phyloP scores from a whole-genome alignment of 768 basidiomycete species.

The Suillus clintonianus region DNA sequence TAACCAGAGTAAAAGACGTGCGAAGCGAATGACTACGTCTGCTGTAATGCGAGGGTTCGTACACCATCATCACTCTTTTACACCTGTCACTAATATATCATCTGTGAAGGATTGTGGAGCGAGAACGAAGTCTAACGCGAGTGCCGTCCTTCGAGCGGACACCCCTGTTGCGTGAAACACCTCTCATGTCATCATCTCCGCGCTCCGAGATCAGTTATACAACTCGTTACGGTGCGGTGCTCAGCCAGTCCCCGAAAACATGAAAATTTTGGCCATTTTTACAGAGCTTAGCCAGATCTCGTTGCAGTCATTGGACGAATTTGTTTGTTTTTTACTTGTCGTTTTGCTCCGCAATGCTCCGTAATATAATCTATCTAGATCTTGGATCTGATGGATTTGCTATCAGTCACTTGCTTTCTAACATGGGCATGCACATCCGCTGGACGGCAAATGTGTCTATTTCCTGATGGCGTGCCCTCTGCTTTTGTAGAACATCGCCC shows the following conservation, averaged over 20 bases:
- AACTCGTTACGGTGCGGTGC: constrained; percentile 1
- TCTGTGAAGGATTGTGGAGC: constrained; percentile 53
- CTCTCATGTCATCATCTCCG: neutral
- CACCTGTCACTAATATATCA: neutral
- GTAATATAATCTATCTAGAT: neutral
- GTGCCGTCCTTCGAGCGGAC: constrained; percentile 32
- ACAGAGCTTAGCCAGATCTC: neutral
- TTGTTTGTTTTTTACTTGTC: neutral
- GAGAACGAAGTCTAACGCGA: constrained; percentile 41
- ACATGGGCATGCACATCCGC: neutral
- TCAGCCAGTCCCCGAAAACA: constrained; percentile 5
- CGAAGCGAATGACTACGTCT: constrained; percentile 69
- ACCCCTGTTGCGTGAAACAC: constrained; percentile 32
- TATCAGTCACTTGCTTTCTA: neutral
- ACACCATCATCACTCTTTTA: neutral
- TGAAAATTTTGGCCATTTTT: neutral
- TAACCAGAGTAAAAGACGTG: constrained; percentile 77
- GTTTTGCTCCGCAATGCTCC: neutral
- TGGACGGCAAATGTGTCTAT: neutral
- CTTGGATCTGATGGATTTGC: neutral
- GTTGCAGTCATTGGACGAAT: neutral
- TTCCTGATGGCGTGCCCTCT: neutral
- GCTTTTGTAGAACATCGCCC: neutral
- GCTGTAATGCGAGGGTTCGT: constrained; percentile 76
- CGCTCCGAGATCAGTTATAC: neutral